Base-by-base conservation (phyloP, 805 yeast genomes). In the Wickerhamomyces rabaulensis region DNA sequence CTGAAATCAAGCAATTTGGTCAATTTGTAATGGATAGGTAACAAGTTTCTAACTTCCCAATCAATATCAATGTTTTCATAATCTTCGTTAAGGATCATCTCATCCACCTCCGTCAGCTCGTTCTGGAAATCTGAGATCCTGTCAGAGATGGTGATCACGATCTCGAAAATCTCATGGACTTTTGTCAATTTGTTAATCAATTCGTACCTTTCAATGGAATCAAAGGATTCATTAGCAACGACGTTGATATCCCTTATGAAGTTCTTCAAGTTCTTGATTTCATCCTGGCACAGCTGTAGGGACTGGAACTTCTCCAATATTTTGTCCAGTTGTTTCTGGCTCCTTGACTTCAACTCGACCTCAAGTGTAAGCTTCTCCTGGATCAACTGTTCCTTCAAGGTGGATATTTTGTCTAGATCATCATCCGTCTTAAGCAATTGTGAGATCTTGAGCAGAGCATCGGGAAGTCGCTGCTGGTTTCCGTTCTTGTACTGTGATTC, bases 321-420 rank as follows among this genome's bases (percentile, higher is more conserved):
- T 9, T 76, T 66, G 40, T 78, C 81, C 52, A 92, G 69, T 60
- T 89, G 92, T 16, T 31, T 23, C 26, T 54, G 51, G 2, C 56
- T 45, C 27, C 48, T 52, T 13, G 77, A 68, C 44, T 77, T 79
- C 13, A 59, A 41, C 29, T 55, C 56, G 41, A 83, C 71, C 55
- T 88, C 96, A 12, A 89, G 70, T 3, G 85, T 75, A 0, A 84
- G 74, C 61, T 87, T 87, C 58, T 92, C 96, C 52, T 82, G 82
- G 7, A 62, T 50, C 41, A 85, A 65, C 48, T 80, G 84, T 44
- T 74, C 78, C 46, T 75, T 76, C 25, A 85, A 64, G 9, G 70
- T 65, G 10, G 69, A 65, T 7, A 84, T 72, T 47, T 76, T 79
- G 43, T 71, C 76, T 36, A 84, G 64, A 48, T 85, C 90, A 25